Base-by-base conservation (phyloP, 2,329 filamentous ascomycete genomes). In the Orbilia brochopaga region DNA sequence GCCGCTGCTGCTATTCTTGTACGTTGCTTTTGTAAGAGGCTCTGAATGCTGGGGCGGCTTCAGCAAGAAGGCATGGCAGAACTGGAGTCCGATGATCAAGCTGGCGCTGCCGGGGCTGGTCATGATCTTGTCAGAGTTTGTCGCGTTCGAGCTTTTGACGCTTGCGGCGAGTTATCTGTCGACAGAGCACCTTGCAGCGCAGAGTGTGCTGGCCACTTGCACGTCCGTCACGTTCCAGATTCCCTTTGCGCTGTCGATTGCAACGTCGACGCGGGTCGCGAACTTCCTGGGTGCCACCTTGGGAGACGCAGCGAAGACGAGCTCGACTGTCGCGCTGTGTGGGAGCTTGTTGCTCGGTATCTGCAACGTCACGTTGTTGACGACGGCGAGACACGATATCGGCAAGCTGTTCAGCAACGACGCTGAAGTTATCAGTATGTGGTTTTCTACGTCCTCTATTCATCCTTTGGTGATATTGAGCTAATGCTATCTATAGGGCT, bases 81-180 rank as follows among this genome's bases (percentile, higher is more conserved):
- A 93, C 78, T 94, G 90, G 90, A 73, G 61, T 59, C 76, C 76
- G n/a, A 77, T 77, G 83, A 86, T 97, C 76, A 86, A 87, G 53
- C 87, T 97, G 40, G 91, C 93, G 0, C 82, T 97, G 11, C 92
- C 93, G 0, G 93, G 93, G 0, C 87, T 97, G 78, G 82, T 96
- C 74, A 97, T 97, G 92, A 89, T 97, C 1, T 88, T 95, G 79
- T 92, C 93, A 3, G 93, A 97, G 79, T 96, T 90, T 81, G 84
- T 97, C 10, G 92, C 92, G 5, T 97, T 97, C 79, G 93, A 97
- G 79, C 87, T 96, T 54, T 83, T 96, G 73, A 96, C 92, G 0
- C 83, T 97, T n/a, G 87, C 88, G 7, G 86, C 90, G 0, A 90
- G 88, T 57, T 90, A 90, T 76, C 88, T 97, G 66, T 90, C 90